Evolutionary conservation across 257 asterid genomes (phyloP).

Genomic region (Scutellaria minor): DNA sequence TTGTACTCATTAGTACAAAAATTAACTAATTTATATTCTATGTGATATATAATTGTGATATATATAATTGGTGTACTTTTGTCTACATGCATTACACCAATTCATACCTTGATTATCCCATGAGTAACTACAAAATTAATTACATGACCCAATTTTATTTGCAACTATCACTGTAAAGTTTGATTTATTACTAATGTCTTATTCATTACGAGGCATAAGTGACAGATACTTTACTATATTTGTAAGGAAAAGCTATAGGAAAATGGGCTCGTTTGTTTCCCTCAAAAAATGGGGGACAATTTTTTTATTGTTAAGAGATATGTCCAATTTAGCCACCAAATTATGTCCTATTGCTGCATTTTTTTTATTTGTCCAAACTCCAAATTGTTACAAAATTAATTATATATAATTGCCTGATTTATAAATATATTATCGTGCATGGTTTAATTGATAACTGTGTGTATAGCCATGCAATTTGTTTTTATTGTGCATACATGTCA

Average conservation of each 20-base stretch:
- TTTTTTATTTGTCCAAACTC: constrained; percentile 10
- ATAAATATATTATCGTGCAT: no score
- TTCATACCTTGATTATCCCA: background rate
- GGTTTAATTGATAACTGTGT: no score
- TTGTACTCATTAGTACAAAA: no score
- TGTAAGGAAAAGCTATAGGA: background rate
- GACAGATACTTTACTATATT: background rate
- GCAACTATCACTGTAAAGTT: background rate
- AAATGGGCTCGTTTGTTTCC: background rate
- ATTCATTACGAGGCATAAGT: constrained; percentile 1
- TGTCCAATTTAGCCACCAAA: constrained; percentile 6
- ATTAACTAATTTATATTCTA: no score
- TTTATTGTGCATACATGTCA: background rate
- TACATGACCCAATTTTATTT: background rate
- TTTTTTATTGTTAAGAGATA: background rate
- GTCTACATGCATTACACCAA: background rate
- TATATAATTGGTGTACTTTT: no score
- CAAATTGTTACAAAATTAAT: background rate
- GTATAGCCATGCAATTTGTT: no score
- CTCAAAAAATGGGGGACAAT: background rate
- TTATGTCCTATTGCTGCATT: constrained; percentile 14
- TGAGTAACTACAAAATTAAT: background rate
- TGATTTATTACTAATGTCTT: background rate
- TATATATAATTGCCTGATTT: no score
- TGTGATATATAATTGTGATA: no score